Evolutionary conservation across 202 grass and related monocot species (phyloP), one percentile per base, ranked within the genome.

Genomic region (Brachypodium distachyon): DNA sequence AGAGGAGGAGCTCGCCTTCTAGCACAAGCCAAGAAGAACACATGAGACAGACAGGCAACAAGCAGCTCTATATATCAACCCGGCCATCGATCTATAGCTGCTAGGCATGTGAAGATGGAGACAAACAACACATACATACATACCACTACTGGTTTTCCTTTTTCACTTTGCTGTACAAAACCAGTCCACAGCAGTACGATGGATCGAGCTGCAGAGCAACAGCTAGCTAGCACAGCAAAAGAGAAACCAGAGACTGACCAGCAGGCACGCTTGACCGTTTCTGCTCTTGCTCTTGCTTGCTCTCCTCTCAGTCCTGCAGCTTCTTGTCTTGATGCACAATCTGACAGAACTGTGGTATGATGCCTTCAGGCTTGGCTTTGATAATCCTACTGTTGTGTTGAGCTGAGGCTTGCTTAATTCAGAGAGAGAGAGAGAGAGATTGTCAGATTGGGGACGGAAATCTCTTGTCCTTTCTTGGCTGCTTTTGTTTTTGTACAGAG

Each of bases 251-350:
- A 67, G 58, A n/a, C 12, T 58, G 50, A 36, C 43, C n/a, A 38
- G 53, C 74, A 82, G 54, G 33, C 38, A 64, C 21, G 18, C 46
- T 88, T 82, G 93, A 90, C 82, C 48, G 47, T 68, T 92, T 70
- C 81, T 88, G 13, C 31, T 19, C 47, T 69, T 57, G 76, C 70
- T 70, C 54, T 70, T 43, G 67, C 69, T 76, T 5, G 50, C 25
- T 68, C 26, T 46, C 27, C 14, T 26, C 67, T 42, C 41, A 34
- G n/a, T 60, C 64, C 51, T 80, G 81, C 62, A 84, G 25, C 76
- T 88, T 67, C 61, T 79, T 80, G 60, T 74, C 61, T 80, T 56
- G 75, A 55, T 77, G 74, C 74, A n/a, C n/a, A n/a, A 83, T 84
- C 75, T 77, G 66, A 56, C 33, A 62, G 49, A 34, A 63, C 67